Evolutionary conservation across 2,329 filamentous ascomycete species (phyloP).

Genomic region (Sarocladiaceae sp.): DNA sequence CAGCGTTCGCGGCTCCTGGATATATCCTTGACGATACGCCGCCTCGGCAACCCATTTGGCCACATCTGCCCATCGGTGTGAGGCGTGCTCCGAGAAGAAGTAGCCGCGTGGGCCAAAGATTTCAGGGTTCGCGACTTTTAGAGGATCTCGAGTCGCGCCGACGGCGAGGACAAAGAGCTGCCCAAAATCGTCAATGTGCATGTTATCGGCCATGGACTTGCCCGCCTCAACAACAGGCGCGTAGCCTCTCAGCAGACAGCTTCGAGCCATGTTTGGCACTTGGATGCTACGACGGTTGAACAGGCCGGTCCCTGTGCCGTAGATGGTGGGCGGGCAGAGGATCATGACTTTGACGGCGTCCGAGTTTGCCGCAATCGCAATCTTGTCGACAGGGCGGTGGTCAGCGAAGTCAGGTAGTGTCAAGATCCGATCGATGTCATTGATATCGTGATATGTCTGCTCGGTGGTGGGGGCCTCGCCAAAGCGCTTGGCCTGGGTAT

Average conservation of each 20-base stretch:
- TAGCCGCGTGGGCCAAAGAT: constrained; percentile 59
- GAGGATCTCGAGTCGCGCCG: constrained; percentile 47
- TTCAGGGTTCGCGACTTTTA: constrained; percentile 49
- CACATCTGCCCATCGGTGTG: constrained; percentile 58
- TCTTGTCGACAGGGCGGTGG: constrained; percentile 63
- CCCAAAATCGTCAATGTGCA: constrained; percentile 43
- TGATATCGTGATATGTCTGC: constrained; percentile 51
- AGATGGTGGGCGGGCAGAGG: constrained; percentile 43
- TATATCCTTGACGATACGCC: constrained; percentile 28
- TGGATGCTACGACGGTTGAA: constrained; percentile 44
- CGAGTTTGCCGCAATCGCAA: constrained; percentile 44
- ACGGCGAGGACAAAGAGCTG: constrained; percentile 37
- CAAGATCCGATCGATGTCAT: constrained; percentile 48
- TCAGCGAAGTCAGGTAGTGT: constrained; percentile 48
- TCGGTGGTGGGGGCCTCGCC: constrained; percentile 37
- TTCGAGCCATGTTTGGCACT: constrained; percentile 35
- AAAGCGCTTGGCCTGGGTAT: constrained; percentile 30
- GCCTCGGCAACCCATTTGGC: constrained; percentile 48
- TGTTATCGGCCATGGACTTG: constrained; percentile 44
- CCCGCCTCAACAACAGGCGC: constrained; percentile 38
- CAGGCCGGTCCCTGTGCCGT: constrained; percentile 42
- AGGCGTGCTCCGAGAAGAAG: constrained; percentile 59
- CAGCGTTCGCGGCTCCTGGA: constrained; percentile 20
- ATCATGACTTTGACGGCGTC: constrained; percentile 36
- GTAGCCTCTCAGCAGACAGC: constrained; percentile 34